Conservation (phyloP, 495 filamentous ascomycete genomes). For the Neurospora pannonica region DNA sequence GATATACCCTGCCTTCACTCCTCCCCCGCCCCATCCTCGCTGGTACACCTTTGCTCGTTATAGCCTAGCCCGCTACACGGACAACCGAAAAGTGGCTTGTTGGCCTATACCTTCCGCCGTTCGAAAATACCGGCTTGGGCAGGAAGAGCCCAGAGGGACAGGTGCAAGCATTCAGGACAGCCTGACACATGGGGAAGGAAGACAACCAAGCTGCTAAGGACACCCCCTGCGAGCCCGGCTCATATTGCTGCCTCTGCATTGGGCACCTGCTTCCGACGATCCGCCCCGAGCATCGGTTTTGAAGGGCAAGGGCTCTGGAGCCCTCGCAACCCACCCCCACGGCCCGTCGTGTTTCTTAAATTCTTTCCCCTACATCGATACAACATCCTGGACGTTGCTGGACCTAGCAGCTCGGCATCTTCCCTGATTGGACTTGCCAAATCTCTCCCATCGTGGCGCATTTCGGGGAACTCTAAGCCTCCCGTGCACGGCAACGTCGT, state of each 20-base stretch:
- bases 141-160: neutral
- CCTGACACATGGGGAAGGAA: neutral
- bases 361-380: neutral
- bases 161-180: neutral
- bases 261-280: neutral
- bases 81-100: neutral
- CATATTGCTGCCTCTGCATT: neutral
- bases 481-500: neutral
- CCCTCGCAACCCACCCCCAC: neutral
- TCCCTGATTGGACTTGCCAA: neutral
- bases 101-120: neutral
- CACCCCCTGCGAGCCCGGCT: neutral
- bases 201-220: neutral
- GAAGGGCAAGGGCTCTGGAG: neutral
- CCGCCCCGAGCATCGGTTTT: neutral
- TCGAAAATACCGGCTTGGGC: neutral
- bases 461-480: neutral
- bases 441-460: neutral
- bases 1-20: neutral
- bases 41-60: neutral
- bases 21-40: neutral
- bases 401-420: neutral
- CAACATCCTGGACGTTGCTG: neutral
- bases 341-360: neutral
- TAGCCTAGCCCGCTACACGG: neutral